phyloP scores from a whole-genome alignment of 352 stramenopile genomes.

The Phytopythium cucurbitacearum region DNA sequence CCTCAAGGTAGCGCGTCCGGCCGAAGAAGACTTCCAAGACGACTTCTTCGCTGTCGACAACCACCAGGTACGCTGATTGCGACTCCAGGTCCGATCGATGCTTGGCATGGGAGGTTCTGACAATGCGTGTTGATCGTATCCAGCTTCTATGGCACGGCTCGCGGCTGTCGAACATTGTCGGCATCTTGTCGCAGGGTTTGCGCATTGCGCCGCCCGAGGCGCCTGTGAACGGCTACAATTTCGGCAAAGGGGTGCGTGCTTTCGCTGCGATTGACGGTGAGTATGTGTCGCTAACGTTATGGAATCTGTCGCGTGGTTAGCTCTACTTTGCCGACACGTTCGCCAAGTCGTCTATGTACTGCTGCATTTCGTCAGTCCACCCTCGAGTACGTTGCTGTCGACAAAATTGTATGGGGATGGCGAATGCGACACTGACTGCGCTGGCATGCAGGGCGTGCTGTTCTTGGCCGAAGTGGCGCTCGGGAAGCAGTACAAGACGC shows the following conservation, averaged over 20 bases:
- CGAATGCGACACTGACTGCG: neutral
- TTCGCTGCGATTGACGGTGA: neutral
- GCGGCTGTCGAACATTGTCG: constrained; percentile 51
- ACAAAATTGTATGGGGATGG: neutral
- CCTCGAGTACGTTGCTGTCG: constrained; percentile 12
- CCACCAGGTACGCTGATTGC: constrained; percentile 29
- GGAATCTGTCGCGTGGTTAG: constrained; percentile 6
- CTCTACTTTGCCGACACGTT: constrained; percentile 70
- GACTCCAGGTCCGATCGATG: too few species aligned
- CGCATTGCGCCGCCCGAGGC: constrained; percentile 66
- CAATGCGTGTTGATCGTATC: too few species aligned
- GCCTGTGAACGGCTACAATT: constrained; percentile 59
- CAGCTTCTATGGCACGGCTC: constrained; percentile 62
- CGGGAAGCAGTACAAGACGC: constrained; percentile 17
- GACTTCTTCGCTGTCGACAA: constrained; percentile 43
- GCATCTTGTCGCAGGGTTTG: constrained; percentile 64
- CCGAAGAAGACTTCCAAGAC: constrained; percentile 34
- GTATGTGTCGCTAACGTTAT: neutral
- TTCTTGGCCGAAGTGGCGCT: constrained; percentile 38
- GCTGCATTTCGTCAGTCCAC: constrained; percentile 23
- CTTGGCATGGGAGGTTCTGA: too few species aligned
- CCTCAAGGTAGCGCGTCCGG: constrained; percentile 37
- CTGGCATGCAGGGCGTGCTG: constrained; percentile 16
- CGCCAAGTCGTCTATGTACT: constrained; percentile 56
- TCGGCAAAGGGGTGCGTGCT: constrained; percentile 58